phyloP scores from a whole-genome alignment of 78 protist species.

The Speleostelium caveatum region DNA sequence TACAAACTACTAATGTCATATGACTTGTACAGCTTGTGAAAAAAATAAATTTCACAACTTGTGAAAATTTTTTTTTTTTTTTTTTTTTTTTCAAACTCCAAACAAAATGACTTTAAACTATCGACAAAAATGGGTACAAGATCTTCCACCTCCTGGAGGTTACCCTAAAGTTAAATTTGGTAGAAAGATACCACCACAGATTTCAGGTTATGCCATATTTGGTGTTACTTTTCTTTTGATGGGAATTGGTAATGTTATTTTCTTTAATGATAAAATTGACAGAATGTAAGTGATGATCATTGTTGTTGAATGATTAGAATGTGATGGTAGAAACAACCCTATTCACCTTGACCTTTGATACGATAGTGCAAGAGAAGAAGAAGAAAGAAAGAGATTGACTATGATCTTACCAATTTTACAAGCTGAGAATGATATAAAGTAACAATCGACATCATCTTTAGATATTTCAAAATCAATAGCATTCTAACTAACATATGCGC shows the following conservation, averaged over 20 bases:
- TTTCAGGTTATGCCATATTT: conserved; percentile 39
- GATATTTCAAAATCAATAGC: too few relatives aligned
- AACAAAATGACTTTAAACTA: too few relatives aligned
- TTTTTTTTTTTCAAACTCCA: too few relatives aligned
- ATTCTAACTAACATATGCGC: too few relatives aligned
- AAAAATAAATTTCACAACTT: too few relatives aligned
- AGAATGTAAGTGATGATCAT: conserved; percentile 51
- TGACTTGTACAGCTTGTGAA: too few relatives aligned
- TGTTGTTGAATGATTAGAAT: too few relatives aligned
- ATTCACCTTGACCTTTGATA: not conserved
- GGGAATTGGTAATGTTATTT: conserved; percentile 30
- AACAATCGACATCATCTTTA: not conserved
- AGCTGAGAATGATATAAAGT: conserved; percentile 75
- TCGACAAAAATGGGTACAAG: conserved; percentile 67
- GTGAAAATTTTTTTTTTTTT: too few relatives aligned
- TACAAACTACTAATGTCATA: too few relatives aligned
- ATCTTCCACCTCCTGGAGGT: conserved; percentile 75
- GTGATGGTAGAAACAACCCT: too few relatives aligned
- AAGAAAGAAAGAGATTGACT: conserved; percentile 56
- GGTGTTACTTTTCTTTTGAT: conserved; percentile 10
- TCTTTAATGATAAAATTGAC: conserved; percentile 26
- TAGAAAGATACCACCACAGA: conserved; percentile 41
- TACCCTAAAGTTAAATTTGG: conserved; percentile 23
- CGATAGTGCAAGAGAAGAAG: conserved; percentile 28
- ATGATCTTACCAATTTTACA: conserved; percentile 71